Percentiles rank a stretch among this genome's conserved stretches.
Evolutionary conservation across 371 early-diverging fungal species (phyloP).

Genomic region (Globomyces sp.): DNA sequence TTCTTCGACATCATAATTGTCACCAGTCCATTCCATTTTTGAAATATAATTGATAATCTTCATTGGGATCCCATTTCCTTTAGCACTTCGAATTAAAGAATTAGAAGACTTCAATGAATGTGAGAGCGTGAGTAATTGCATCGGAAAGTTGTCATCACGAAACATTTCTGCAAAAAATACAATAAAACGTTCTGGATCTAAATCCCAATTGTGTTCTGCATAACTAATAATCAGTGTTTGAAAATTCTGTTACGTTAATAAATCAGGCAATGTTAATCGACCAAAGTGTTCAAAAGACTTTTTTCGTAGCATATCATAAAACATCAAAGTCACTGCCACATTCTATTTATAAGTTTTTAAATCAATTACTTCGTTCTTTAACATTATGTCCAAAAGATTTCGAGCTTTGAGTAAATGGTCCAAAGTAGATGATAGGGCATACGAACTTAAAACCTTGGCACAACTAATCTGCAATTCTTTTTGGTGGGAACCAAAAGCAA

Average conservation of each 20-base stretch:
- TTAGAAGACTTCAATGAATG: conserved; percentile 18
- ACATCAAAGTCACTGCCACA: not conserved
- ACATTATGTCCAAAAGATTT: too few relatives aligned
- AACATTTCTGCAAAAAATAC: conserved; percentile 23
- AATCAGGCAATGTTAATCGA: conserved; percentile 2
- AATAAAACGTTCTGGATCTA: conserved; percentile 15
- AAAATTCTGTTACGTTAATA: conserved; percentile 10
- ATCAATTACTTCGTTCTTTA: too few relatives aligned
- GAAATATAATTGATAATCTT: too few relatives aligned
- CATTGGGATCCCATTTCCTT: not conserved
- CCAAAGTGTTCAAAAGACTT: conserved; percentile 9
- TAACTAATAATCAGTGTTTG: not conserved
- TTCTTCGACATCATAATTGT: too few relatives aligned
- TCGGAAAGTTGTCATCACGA: conserved; percentile 1
- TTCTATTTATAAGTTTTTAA: not conserved
- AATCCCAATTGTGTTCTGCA: conserved; percentile 11
- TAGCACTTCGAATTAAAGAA: conserved; percentile 16
- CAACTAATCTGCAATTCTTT: too few relatives aligned
- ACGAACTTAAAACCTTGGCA: too few relatives aligned
- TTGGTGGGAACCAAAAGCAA: too few relatives aligned
- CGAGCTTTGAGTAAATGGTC: too few relatives aligned
- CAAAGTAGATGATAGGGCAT: too few relatives aligned
- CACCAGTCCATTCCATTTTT: too few relatives aligned
- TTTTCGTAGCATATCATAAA: conserved; percentile 1
- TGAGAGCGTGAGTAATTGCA: not conserved